A percentile compares a stretch with the other conserved stretches of the same genome.
Conservation (phyloP, 129 eudicot species). For the Pseudognaphalium luteoalbum region DNA sequence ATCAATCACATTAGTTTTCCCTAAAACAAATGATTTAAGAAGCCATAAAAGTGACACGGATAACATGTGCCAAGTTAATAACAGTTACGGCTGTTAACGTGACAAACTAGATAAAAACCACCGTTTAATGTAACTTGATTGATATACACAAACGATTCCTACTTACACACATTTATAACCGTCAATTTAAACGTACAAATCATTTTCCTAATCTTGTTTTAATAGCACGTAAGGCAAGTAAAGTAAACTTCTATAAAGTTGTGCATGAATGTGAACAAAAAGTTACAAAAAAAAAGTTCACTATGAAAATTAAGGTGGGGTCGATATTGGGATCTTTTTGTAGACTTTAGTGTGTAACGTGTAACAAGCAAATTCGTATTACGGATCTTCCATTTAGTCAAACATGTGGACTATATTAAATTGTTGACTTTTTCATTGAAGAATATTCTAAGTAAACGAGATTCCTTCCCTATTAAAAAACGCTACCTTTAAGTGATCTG, state of each 20-base stretch:
- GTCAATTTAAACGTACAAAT: too few relatives aligned
- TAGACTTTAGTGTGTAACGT: not conserved
- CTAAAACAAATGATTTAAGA: too few relatives aligned
- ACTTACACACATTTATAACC: too few relatives aligned
- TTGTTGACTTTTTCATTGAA: constrained; percentile 25
- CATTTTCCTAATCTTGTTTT: too few relatives aligned
- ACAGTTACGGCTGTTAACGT: not conserved
- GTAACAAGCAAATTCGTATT: constrained; percentile 22
- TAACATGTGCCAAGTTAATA: not conserved
- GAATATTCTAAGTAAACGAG: constrained; percentile 32
- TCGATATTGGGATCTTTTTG: not conserved
- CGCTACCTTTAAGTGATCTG: not conserved
- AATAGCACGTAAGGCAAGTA: too few relatives aligned
- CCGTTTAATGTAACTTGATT: too few relatives aligned
- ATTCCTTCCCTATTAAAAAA: constrained; percentile 4
- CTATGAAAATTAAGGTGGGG: not conserved
- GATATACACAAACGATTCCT: too few relatives aligned
- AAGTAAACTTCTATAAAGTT: not conserved
- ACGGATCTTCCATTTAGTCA: constrained; percentile 20
- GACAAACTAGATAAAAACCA: too few relatives aligned
- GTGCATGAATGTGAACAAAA: not conserved
- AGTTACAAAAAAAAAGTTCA: not conserved
- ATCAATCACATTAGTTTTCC: too few relatives aligned
- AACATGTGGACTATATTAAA: constrained; percentile 14
- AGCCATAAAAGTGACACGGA: not conserved